Conservation (phyloP, 768 basidiomycete species). For the Rhizopogon vinicolor region DNA sequence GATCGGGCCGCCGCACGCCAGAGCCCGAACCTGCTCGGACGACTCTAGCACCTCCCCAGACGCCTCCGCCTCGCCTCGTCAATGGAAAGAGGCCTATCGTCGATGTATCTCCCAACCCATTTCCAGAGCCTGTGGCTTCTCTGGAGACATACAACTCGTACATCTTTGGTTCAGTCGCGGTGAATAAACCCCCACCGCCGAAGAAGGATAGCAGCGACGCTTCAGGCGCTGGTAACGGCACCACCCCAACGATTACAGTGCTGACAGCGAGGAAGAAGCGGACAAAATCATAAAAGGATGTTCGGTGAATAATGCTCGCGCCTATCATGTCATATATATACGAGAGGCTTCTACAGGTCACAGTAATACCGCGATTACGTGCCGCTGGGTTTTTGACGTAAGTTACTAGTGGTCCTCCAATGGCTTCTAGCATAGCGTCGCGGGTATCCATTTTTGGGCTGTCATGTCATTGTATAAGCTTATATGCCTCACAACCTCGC, state of each 20-base stretch:
- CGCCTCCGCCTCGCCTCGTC: slow-evolving; percentile 41
- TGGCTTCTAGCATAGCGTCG: not conserved
- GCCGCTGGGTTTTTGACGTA: not conserved
- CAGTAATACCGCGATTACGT: slow-evolving; percentile 14
- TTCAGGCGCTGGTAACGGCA: slow-evolving; percentile 10
- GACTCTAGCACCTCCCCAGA: slow-evolving; percentile 42
- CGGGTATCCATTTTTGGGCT: not conserved
- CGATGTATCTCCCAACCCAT: slow-evolving; percentile 62
- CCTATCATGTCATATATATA: not conserved
- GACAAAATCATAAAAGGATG: slow-evolving; percentile 15
- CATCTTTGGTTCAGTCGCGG: slow-evolving; percentile 54
- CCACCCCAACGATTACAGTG: slow-evolving; percentile 42
- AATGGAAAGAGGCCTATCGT: slow-evolving; percentile 24
- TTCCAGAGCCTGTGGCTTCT: slow-evolving; percentile 60
- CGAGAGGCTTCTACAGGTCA: slow-evolving; percentile 2
- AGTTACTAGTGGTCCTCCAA: not conserved
- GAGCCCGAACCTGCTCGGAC: slow-evolving; percentile 27
- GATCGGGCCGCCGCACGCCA: slow-evolving; percentile 34
- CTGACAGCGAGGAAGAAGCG: slow-evolving; percentile 57
- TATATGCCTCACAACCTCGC: not conserved
- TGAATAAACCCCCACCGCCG: slow-evolving; percentile 41
- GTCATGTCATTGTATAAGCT: not conserved
- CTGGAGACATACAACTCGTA: slow-evolving; percentile 55
- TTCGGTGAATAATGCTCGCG: slow-evolving; percentile 4
- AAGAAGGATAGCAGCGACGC: slow-evolving; percentile 14